Base-by-base conservation (phyloP, 805 yeast genomes). In the Ascoidea rubescens region DNA sequence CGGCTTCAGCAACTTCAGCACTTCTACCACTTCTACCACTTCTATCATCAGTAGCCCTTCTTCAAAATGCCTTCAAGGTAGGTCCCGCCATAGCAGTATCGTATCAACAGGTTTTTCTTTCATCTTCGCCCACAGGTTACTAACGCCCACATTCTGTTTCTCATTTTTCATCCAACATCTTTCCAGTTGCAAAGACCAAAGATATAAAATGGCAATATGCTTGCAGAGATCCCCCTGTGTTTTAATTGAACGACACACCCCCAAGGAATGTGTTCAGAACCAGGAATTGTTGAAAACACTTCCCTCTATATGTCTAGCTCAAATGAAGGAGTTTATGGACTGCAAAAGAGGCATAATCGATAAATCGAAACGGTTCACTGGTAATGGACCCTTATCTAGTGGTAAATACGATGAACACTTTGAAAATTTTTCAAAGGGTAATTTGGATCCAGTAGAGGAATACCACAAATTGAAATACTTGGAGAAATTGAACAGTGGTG, bases 191-290 rank as follows among this genome's bases (percentile, higher is more conserved):
- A 84, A 86, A 62, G 99, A 91, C 67, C 95, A 91, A 64, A 79
- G 90, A 62, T 88, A 79, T 60, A 96, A 95, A n/a, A 87, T 93
- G 53, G 98, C 98, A 7, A 82, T 91, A 21, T 91, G 99, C 65
- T 74, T 91, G 49, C 99, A 91, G 66, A 78, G 97, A 62, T 89
- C 97, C 5, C 98, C 98, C 14, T 91, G 99, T 67, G 99, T 91
- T 50, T 74, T 91, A 70, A 76, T 91, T 28, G 87, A 93, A 56
- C 75, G 99, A 57, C 75, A 93, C 67, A 87, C 87, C 1, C 98
- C 98, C 2, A 83, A 87, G 56, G 82, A 88, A 54, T 91, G 99
- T 63, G 67, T 90, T 21, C 84, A 85, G 45, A 74, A 90, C 56
- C 95, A 96, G 1, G 83, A 83, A 56, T 74, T 91, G 43, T 73